Evolutionary conservation across 2,329 filamentous ascomycete genomes (phyloP).

Genomic region (Trichoderma endophyticum): DNA sequence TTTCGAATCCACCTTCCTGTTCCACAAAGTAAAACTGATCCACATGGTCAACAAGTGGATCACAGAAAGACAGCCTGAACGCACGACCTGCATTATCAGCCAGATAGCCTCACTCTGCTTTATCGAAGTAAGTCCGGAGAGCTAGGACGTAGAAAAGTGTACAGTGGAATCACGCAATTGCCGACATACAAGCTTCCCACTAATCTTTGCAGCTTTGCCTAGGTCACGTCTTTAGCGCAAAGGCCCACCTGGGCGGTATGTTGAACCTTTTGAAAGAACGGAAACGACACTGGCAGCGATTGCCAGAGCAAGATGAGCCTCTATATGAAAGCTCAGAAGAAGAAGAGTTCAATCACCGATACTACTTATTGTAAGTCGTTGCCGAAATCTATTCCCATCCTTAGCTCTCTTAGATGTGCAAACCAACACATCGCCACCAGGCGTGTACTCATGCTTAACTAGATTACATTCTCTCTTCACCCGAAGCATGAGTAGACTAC

Average conservation of each 20-base stretch:
- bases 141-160: background rate
- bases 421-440: background rate
- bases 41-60: background rate
- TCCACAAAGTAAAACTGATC: background rate
- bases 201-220: background rate
- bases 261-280: background rate
- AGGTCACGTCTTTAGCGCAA: background rate
- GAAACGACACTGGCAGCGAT: background rate
- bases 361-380: background rate
- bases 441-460: background rate
- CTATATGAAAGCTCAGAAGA: background rate
- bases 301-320: background rate
- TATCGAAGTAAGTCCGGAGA: background rate
- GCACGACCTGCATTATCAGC: background rate
- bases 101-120: background rate
- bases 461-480: background rate
- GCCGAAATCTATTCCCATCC: background rate
- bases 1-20: background rate
- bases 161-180: background rate
- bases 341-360: background rate
- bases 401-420: background rate
- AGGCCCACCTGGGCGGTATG: background rate
- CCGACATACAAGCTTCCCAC: background rate
- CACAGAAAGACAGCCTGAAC: background rate
- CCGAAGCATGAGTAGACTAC: background rate